Evolutionary conservation across 2,329 filamentous ascomycete genomes (phyloP).

Genomic region (Verticillium alfalfae): DNA sequence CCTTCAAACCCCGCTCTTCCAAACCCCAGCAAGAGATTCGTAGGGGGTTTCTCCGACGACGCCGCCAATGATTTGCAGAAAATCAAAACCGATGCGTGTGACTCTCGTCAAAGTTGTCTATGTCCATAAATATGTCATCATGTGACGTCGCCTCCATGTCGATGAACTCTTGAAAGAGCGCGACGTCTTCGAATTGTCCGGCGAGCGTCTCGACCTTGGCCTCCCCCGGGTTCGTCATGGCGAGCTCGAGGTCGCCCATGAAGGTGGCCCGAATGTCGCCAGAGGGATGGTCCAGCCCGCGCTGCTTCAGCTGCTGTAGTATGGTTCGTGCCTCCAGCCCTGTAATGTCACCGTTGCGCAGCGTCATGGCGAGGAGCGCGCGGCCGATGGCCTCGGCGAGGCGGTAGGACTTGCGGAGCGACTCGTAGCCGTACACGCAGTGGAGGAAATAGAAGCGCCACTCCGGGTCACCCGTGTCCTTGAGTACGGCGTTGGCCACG

Average conservation of each 20-base stretch:
- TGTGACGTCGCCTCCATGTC: neutral
- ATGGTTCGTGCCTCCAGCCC: constrained; percentile 20
- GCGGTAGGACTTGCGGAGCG: constrained; percentile 25
- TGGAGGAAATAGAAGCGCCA: constrained; percentile 29
- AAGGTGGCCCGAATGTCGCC: constrained; percentile 25
- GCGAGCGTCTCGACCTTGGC: constrained; percentile 27
- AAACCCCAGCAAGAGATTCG: neutral
- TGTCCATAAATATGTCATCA: neutral
- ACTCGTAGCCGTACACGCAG: constrained; percentile 31
- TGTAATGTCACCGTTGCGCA: constrained; percentile 24
- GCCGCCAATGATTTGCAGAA: neutral
- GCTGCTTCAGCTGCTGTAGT: constrained; percentile 20
- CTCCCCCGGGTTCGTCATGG: constrained; percentile 23
- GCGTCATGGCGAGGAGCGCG: constrained; percentile 27
- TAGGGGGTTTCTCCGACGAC: neutral
- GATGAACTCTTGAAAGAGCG: constrained; percentile 24
- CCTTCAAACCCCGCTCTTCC: neutral
- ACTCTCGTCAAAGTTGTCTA: neutral
- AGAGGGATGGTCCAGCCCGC: constrained; percentile 11
- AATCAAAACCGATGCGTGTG: neutral
- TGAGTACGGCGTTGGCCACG: constrained; percentile 28
- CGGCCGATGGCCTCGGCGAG: constrained; percentile 26
- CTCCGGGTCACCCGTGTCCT: constrained; percentile 18
- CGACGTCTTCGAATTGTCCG: constrained; percentile 23
- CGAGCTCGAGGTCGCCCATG: constrained; percentile 29